Evolutionary conservation across 176 grass and related monocot genomes (phyloP).

Genomic region (Carex kokanica): DNA sequence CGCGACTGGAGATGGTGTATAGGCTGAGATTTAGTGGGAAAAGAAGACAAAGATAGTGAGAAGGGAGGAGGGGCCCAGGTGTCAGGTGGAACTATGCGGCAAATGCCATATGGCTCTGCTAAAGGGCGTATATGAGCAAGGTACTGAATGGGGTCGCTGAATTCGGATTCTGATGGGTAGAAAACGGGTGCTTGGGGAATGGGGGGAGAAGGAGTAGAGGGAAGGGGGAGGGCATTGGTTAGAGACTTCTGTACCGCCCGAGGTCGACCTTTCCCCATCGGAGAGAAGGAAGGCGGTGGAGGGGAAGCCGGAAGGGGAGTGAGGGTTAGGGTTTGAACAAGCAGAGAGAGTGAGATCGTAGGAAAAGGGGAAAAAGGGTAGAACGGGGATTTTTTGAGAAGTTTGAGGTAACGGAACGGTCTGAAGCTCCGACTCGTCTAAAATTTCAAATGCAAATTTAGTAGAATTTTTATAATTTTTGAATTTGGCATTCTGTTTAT

Average conservation of each 20-base stretch:
- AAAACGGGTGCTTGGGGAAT: slow-evolving; percentile 64
- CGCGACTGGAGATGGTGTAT: slow-evolving; percentile 80
- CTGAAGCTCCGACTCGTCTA: neutral
- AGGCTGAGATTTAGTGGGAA: slow-evolving; percentile 80
- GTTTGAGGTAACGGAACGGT: slow-evolving; percentile 9
- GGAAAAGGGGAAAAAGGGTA: neutral
- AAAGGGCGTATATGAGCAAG: slow-evolving; percentile 52
- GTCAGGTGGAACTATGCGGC: slow-evolving; percentile 74
- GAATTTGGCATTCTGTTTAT: neutral
- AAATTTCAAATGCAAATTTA: neutral
- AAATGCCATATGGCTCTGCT: slow-evolving; percentile 83
- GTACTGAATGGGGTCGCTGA: slow-evolving; percentile 69
- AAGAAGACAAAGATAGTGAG: slow-evolving; percentile 42
- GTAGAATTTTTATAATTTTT: neutral
- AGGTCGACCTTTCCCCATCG: slow-evolving; percentile 29
- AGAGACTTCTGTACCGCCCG: neutral
- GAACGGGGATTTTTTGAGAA: neutral
- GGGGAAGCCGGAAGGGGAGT: neutral
- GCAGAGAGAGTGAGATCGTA: neutral
- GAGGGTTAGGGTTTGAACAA: slow-evolving; percentile 25
- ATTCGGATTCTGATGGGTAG: slow-evolving; percentile 76
- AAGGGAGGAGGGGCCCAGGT: slow-evolving; percentile 66
- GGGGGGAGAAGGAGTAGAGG: neutral
- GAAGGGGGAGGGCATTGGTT: neutral
- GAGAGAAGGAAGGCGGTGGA: neutral